phyloP scores from a whole-genome alignment of 2,329 filamentous ascomycete species.

The Onygenales sp. region DNA sequence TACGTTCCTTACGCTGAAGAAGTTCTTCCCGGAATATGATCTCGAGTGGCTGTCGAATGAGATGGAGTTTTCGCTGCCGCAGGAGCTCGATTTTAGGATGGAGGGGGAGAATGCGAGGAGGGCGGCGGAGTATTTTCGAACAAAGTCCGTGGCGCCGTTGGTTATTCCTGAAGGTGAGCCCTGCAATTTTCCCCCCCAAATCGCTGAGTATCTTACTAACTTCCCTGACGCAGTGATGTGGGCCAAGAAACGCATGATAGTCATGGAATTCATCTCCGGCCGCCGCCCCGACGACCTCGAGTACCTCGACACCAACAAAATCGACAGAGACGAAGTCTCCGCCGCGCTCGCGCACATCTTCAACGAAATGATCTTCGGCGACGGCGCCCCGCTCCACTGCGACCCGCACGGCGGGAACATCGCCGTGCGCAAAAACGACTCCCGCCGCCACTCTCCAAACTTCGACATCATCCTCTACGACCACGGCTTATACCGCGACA shows the following conservation, averaged over 20 bases:
- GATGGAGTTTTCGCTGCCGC: constrained; percentile 82
- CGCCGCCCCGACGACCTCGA: constrained; percentile 79
- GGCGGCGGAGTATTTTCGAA: constrained; percentile 70
- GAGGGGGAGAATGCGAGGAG: constrained; percentile 78
- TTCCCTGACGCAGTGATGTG: constrained; percentile 54
- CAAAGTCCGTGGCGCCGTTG: constrained; percentile 64
- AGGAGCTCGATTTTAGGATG: constrained; percentile 80
- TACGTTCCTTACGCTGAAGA: constrained; percentile 81
- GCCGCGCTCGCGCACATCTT: constrained; percentile 85
- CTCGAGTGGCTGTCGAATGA: constrained; percentile 90
- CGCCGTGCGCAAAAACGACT: constrained; percentile 69
- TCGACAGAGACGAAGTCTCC: constrained; percentile 91
- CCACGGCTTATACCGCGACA: constrained; percentile 91
- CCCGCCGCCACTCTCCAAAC: constrained; percentile 52
- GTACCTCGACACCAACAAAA: constrained; percentile 74
- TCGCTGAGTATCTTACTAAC: not conserved
- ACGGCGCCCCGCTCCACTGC: constrained; percentile 81
- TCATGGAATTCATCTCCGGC: constrained; percentile 90
- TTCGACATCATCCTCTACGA: constrained; percentile 97
- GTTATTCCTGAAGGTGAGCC: constrained; percentile 61
- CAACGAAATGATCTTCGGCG: constrained; percentile 99
- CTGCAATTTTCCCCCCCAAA: not conserved
- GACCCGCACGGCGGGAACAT: constrained; percentile 96
- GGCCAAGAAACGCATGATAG: constrained; percentile 79
- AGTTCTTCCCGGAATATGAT: constrained; percentile 95